A percentile compares a stretch with the other conserved stretches of the same genome.
Conservation (phyloP, 2,329 filamentous ascomycete genomes). For the Trichoderma sp. region DNA sequence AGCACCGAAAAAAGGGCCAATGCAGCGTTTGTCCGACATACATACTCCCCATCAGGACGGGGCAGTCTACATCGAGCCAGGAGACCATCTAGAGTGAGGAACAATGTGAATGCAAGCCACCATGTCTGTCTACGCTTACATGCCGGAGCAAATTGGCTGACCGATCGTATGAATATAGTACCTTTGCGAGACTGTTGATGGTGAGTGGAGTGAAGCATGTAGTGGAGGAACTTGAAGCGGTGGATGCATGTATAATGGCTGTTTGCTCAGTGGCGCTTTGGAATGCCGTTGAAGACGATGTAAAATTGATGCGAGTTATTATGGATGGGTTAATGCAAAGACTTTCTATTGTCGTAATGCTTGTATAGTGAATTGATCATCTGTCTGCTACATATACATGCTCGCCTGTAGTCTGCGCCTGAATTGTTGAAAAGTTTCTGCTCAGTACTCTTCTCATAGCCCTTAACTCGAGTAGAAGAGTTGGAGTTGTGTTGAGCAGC, state of each 20-base stretch:
- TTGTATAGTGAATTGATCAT: not conserved
- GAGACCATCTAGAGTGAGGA: not conserved
- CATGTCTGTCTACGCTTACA: not conserved
- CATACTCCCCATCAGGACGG: not conserved
- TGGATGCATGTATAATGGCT: not conserved
- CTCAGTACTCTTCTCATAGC: not conserved
- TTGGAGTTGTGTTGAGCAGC: not conserved
- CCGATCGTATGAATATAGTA: not conserved
- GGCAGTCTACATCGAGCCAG: not conserved
- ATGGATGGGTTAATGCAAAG: not conserved
- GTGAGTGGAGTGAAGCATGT: not conserved
- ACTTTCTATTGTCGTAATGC: not conserved
- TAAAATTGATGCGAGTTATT: not conserved
- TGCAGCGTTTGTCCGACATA: not conserved
- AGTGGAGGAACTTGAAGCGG: not conserved
- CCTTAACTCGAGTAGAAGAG: not conserved
- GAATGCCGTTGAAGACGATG: not conserved
- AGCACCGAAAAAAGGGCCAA: not conserved
- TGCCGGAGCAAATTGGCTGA: not conserved
- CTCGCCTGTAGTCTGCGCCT: not conserved
- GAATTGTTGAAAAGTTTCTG: not conserved
- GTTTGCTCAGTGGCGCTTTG: not conserved
- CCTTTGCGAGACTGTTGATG: not conserved
- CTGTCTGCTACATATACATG: not conserved
- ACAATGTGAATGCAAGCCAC: not conserved